Percentiles rank a stretch among this genome's conserved stretches.
Conservation (phyloP, 768 basidiomycete species). For the Trametes meyenii region DNA sequence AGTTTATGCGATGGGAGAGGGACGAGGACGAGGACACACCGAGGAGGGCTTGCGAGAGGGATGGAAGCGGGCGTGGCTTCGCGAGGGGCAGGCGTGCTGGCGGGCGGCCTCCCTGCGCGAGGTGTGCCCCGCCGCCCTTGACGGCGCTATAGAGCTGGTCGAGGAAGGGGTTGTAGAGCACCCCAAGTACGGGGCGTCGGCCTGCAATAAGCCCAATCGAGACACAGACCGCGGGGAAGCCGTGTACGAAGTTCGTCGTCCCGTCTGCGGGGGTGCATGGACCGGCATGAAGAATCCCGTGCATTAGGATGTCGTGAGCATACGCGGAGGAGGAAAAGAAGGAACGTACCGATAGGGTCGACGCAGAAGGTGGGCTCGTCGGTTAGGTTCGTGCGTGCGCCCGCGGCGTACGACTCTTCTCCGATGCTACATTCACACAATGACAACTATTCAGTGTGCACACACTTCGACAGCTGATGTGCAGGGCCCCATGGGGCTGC, state of each 20-base stretch:
- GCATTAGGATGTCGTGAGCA: not conserved
- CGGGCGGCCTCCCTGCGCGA: slow-evolving; percentile 46
- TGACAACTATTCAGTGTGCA: not conserved
- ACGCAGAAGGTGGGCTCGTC: slow-evolving; percentile 95
- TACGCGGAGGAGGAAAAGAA: not conserved
- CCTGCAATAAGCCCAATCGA: slow-evolving; percentile 89
- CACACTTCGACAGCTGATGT: too few species aligned
- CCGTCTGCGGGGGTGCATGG: slow-evolving; percentile 53
- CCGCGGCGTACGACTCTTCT: slow-evolving; percentile 88
- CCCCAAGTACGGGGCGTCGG: slow-evolving; percentile 81
- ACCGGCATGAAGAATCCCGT: not conserved
- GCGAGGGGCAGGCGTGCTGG: slow-evolving; percentile 66
- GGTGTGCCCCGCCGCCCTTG: slow-evolving; percentile 76
- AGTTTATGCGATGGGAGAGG: too few species aligned
- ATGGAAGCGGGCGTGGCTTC: slow-evolving; percentile 71
- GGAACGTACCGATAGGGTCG: slow-evolving; percentile 81
- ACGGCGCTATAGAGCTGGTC: slow-evolving; percentile 84
- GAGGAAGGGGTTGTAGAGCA: slow-evolving; percentile 92
- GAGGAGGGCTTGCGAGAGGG: slow-evolving; percentile 71
- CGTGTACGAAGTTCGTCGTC: slow-evolving; percentile 87
- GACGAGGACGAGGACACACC: slow-evolving; percentile 42
- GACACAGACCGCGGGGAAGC: slow-evolving; percentile 87
- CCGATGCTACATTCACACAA: slow-evolving; percentile 64
- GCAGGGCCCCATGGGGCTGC: too few species aligned
- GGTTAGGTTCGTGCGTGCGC: slow-evolving; percentile 67